Conservation (phyloP, 768 basidiomycete genomes). For the Omphalotus guepiniiformis region DNA sequence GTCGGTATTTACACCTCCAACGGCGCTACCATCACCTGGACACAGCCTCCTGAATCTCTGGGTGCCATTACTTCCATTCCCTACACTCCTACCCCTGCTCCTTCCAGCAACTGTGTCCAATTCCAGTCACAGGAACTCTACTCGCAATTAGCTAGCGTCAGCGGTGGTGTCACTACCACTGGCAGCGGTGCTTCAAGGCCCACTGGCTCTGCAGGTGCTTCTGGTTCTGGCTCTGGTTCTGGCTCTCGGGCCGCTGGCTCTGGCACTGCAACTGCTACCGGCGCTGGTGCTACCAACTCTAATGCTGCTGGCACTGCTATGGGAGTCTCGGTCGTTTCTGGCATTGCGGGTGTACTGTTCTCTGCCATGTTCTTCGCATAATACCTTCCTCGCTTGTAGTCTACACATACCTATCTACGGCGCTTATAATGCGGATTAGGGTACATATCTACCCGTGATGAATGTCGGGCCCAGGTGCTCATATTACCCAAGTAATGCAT, state of each 20-base stretch:
- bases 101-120: constrained; percentile 17
- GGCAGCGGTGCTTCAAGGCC: neutral
- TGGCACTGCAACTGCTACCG: neutral
- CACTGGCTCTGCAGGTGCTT: neutral
- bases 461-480: no score
- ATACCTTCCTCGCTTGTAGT: no score
- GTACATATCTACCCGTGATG: no score
- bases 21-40: constrained; percentile 15
- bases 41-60: constrained; percentile 21
- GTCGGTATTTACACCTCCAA: constrained; percentile 42
- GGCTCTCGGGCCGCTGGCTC: neutral
- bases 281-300: neutral
- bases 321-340: constrained; percentile 7
- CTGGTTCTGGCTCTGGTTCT: neutral
- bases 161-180: constrained; percentile 4
- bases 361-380: constrained; percentile 1
- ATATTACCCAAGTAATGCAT: no score
- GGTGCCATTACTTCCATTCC: constrained; percentile 17
- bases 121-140: constrained; percentile 15
- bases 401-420: no score
- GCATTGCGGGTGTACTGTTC: constrained; percentile 1
- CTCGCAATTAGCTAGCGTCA: constrained; percentile 11
- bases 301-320: constrained; percentile 8
- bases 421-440: no score
- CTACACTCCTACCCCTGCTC: constrained; percentile 20